A percentile compares a stretch with the other conserved stretches of the same genome.
Conservation (phyloP, 495 filamentous ascomycete species). For the Aspergillus homomorphus region DNA sequence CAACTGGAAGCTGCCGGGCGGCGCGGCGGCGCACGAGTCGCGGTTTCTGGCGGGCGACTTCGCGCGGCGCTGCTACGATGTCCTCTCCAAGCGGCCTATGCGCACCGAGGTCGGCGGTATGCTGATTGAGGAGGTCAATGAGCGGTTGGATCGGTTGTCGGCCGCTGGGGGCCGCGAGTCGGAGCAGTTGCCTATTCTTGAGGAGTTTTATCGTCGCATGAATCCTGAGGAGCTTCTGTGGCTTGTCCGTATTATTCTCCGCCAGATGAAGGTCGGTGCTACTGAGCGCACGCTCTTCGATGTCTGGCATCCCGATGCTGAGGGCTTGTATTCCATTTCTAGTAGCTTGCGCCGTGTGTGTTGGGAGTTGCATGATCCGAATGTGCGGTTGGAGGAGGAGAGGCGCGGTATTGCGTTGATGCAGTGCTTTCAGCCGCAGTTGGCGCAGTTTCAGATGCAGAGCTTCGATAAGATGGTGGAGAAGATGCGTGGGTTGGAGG, state of each 20-base stretch:
- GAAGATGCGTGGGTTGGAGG: slow-evolving; percentile 64
- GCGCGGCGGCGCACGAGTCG: slow-evolving; percentile 53
- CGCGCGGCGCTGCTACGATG: slow-evolving; percentile 80
- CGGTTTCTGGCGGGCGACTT: slow-evolving; percentile 79
- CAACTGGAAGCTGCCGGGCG: slow-evolving; percentile 90
- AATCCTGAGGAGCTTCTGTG: slow-evolving; percentile 91
- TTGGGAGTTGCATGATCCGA: slow-evolving; percentile 85
- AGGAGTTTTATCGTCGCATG: slow-evolving; percentile 84
- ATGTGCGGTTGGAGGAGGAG: slow-evolving; percentile 68
- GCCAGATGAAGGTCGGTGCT: slow-evolving; percentile 97
- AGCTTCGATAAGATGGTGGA: slow-evolving; percentile 79
- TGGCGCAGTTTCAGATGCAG: slow-evolving; percentile 92
- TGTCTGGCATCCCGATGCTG: slow-evolving; percentile 91
- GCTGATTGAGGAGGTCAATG: slow-evolving; percentile 86
- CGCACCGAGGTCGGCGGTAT: slow-evolving; percentile 68
- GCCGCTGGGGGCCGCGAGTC: slow-evolving; percentile 73
- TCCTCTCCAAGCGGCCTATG: slow-evolving; percentile 82
- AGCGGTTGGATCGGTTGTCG: slow-evolving; percentile 75
- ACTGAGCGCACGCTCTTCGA: slow-evolving; percentile 90
- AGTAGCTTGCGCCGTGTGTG: slow-evolving; percentile 88
- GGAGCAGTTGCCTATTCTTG: slow-evolving; percentile 73
- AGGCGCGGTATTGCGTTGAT: slow-evolving; percentile 77
- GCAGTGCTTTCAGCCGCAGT: slow-evolving; percentile 96
- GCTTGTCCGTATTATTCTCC: slow-evolving; percentile 90
- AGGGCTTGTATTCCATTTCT: slow-evolving; percentile 85